Evolutionary conservation across 352 stramenopile genomes (phyloP).

Genomic region (Phytophthora sp.): DNA sequence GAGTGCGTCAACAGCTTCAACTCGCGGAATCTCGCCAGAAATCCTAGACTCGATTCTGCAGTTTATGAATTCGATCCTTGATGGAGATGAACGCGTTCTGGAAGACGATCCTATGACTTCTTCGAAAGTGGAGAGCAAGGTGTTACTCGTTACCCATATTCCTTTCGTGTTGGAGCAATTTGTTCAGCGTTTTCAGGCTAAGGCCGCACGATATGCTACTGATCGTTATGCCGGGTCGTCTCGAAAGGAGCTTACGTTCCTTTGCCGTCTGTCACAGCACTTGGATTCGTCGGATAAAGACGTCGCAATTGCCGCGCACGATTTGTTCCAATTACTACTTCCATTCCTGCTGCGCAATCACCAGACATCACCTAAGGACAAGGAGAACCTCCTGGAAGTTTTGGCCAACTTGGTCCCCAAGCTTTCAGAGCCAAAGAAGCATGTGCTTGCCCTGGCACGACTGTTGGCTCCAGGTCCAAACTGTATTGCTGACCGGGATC

Average conservation of each 20-base stretch:
- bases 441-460: slow-evolving; percentile 80
- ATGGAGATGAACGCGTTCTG: slow-evolving; percentile 60
- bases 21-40: slow-evolving; percentile 63
- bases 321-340: slow-evolving; percentile 87
- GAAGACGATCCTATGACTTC: slow-evolving; percentile 25
- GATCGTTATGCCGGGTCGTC: slow-evolving; percentile 84
- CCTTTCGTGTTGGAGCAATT: slow-evolving; percentile 84
- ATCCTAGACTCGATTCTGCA: slow-evolving; percentile 76
- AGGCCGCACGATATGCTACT: slow-evolving; percentile 73
- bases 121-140: slow-evolving; percentile 1
- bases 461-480: slow-evolving; percentile 79
- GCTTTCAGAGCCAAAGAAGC: slow-evolving; percentile 71
- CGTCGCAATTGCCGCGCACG: slow-evolving; percentile 50
- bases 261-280: slow-evolving; percentile 79
- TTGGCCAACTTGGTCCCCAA: slow-evolving; percentile 78
- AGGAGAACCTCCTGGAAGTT: slow-evolving; percentile 83
- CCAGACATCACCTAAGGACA: slow-evolving; percentile 72
- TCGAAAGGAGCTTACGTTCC: slow-evolving; percentile 79
- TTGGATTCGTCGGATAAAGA: slow-evolving; percentile 48
- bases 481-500: slow-evolving; percentile 62
- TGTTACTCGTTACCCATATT: slow-evolving; percentile 73
- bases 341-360: slow-evolving; percentile 88
- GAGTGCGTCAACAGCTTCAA: slow-evolving; percentile 22
- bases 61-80: slow-evolving; percentile 82
- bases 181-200: slow-evolving; percentile 81